A percentile compares a stretch with the other conserved stretches of the same genome.
Evolutionary conservation across 345 rosid genomes (phyloP).

Genomic region (Lenwebbia sp.): DNA sequence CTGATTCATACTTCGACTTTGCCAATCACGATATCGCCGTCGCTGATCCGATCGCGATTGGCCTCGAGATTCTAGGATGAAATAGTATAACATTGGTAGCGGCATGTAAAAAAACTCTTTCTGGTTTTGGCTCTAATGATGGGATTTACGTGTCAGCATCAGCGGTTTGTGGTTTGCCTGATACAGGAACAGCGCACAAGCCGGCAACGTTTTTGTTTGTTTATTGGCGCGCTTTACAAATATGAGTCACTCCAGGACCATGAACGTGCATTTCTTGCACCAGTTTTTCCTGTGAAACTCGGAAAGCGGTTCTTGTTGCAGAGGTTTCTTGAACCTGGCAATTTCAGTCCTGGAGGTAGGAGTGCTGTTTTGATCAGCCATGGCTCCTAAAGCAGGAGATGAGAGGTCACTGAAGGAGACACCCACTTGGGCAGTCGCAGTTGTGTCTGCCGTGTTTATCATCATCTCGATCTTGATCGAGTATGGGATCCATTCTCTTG

Average conservation of each 20-base stretch:
- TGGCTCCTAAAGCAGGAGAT: constrained; percentile 11
- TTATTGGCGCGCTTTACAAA: background rate
- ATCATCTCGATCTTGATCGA: constrained; percentile 24
- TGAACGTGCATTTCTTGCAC: background rate
- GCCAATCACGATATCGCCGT: background rate
- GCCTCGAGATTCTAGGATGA: background rate
- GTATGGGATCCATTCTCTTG: constrained; percentile 11
- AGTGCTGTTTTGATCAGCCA: background rate
- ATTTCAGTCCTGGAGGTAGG: background rate
- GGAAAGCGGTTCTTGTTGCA: background rate
- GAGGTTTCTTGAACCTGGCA: background rate
- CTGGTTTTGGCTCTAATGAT: background rate
- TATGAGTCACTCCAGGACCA: background rate
- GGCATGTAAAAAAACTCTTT: background rate
- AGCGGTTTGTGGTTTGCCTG: background rate
- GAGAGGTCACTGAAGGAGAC: constrained; percentile 25
- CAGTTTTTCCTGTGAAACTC: background rate
- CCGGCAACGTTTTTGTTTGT: background rate
- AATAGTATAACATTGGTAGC: background rate
- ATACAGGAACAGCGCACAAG: background rate
- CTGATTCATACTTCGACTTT: background rate
- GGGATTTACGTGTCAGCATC: background rate
- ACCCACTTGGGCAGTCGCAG: constrained; percentile 36
- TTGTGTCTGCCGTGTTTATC: constrained; percentile 21
- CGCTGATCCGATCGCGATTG: background rate